Percentiles rank a stretch among this genome's conserved stretches.
phyloP scores from a whole-genome alignment of 441 rosid species.

The Viola pubescens region DNA sequence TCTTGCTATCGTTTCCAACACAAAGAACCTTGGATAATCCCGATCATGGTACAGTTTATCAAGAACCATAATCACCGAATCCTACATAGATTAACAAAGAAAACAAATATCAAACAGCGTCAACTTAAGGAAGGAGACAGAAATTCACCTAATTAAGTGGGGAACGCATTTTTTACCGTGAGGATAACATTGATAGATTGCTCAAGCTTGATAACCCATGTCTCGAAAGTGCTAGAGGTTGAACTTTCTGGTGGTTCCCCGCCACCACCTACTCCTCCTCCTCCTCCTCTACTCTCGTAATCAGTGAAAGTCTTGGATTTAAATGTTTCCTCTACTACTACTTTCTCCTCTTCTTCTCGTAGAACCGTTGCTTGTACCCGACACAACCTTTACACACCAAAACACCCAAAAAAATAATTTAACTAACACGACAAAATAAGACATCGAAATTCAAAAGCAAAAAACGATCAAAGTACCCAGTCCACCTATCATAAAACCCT shows the following conservation, averaged over 20 bases:
- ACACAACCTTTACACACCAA: slow-evolving; percentile 29
- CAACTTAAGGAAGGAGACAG: background rate
- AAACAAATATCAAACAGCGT: slow-evolving; percentile 9
- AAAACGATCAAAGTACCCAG: too few relatives aligned
- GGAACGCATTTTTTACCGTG: slow-evolving; percentile 34
- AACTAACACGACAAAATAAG: background rate
- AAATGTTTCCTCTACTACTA: slow-evolving; percentile 60
- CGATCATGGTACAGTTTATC: slow-evolving; percentile 70
- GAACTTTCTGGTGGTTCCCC: slow-evolving; percentile 25
- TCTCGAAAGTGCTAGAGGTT: slow-evolving; percentile 34
- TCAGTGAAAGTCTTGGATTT: slow-evolving; percentile 32
- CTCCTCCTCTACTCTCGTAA: slow-evolving; percentile 18
- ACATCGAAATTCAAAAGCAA: background rate
- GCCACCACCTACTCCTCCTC: background rate
- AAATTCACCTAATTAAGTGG: background rate
- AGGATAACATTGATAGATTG: slow-evolving; percentile 70
- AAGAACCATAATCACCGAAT: slow-evolving; percentile 75
- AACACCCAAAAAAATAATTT: background rate
- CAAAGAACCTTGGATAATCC: slow-evolving; percentile 80
- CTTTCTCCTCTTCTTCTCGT: slow-evolving; percentile 56
- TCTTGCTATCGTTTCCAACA: slow-evolving; percentile 89
- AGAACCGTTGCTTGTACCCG: slow-evolving; percentile 46
- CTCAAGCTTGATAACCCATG: slow-evolving; percentile 62
- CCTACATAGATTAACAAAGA: slow-evolving; percentile 34
- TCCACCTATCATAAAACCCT: too few relatives aligned